These are phyloP conservation scores for Cryptococcus hybrid DNA, from an alignment of 1,284 basidiomycete species.

Conservation along the genomic window DNA sequence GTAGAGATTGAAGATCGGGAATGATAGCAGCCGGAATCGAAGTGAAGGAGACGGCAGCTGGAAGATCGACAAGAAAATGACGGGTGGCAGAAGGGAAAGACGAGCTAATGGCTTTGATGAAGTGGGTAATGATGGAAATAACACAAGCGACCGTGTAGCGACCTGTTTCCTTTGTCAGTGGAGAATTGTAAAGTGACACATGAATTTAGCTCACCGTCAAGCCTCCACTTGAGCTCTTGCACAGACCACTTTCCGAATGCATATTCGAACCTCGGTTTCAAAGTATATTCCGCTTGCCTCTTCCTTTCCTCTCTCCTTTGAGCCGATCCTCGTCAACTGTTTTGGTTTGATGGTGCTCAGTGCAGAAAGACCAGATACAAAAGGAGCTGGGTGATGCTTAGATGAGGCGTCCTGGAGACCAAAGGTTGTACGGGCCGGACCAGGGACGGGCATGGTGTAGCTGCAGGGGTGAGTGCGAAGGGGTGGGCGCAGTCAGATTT, in stretches of 20 bases:
- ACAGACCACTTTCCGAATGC: slow-evolving; percentile 35
- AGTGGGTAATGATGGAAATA: slow-evolving; percentile 25
- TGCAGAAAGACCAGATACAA: slow-evolving; percentile 20
- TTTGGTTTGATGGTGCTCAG: slow-evolving; percentile 24
- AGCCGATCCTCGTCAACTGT: slow-evolving; percentile 19
- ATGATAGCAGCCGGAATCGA: slow-evolving; percentile 23
- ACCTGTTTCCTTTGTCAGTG: slow-evolving; percentile 14
- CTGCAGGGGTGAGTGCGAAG: slow-evolving; percentile 34
- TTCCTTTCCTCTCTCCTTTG: slow-evolving; percentile 25
- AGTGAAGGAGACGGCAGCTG: slow-evolving; percentile 26
- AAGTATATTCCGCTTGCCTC: slow-evolving; percentile 30
- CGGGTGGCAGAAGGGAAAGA: slow-evolving; percentile 24
- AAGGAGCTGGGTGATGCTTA: neutral
- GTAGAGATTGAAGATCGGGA: slow-evolving; percentile 9
- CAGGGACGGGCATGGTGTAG: slow-evolving; percentile 30
- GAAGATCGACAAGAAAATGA: slow-evolving; percentile 18
- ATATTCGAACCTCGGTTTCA: slow-evolving; percentile 37
- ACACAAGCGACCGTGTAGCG: slow-evolving; percentile 35
- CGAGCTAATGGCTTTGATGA: slow-evolving; percentile 28
- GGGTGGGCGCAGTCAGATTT: slow-evolving; percentile 39
- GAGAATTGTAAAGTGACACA: neutral
- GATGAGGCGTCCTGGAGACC: slow-evolving; percentile 2
- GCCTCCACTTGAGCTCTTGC: slow-evolving; percentile 26
- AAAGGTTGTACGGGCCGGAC: slow-evolving; percentile 16
- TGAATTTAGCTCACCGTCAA: slow-evolving; percentile 28